These are phyloP conservation scores for Craspedostauros australis DNA, from an alignment of 108 stramenopile genomes.

Conservation along the genomic window DNA sequence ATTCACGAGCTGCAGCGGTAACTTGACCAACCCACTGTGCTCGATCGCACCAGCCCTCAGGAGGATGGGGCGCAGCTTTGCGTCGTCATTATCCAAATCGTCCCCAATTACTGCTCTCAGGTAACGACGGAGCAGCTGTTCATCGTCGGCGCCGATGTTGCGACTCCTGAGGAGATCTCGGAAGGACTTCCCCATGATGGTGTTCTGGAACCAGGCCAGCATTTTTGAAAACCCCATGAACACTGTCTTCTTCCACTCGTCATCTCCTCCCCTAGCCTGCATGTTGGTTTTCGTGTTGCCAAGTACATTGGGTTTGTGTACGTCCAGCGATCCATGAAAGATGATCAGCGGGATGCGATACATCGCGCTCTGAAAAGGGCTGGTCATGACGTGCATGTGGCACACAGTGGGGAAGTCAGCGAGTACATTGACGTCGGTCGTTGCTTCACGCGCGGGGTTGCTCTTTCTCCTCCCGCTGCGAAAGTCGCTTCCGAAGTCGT, in stretches of 20 bases:
- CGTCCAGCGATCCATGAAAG: conserved; percentile 30
- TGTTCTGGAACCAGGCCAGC: conserved; percentile 25
- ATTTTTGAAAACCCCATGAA: conserved; percentile 10
- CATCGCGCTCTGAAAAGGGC: conserved; percentile 13
- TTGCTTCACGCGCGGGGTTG: no score
- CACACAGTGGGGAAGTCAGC: conserved; percentile 16
- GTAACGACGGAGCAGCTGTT: conserved; percentile 1
- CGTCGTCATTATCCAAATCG: not conserved
- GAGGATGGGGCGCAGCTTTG: conserved; percentile 39
- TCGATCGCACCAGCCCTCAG: conserved; percentile 54
- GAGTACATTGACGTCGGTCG: not conserved
- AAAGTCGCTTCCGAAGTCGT: conserved; percentile 31
- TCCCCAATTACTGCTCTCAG: not conserved
- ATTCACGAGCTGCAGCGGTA: conserved; percentile 56
- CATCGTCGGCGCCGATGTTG: not conserved
- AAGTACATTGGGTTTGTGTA: conserved; percentile 4
- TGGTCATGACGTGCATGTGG: conserved; percentile 23
- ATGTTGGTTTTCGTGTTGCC: not conserved
- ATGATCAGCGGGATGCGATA: conserved; percentile 31
- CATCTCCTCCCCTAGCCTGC: not conserved
- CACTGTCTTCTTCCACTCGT: not conserved
- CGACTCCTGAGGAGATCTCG: not conserved
- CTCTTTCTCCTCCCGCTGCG: conserved; percentile 1
- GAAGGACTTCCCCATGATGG: conserved; percentile 23
- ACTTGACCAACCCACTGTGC: conserved; percentile 28